Evolutionary conservation across 306 rosid species (phyloP).

Genomic region (Trifolium repens): DNA sequence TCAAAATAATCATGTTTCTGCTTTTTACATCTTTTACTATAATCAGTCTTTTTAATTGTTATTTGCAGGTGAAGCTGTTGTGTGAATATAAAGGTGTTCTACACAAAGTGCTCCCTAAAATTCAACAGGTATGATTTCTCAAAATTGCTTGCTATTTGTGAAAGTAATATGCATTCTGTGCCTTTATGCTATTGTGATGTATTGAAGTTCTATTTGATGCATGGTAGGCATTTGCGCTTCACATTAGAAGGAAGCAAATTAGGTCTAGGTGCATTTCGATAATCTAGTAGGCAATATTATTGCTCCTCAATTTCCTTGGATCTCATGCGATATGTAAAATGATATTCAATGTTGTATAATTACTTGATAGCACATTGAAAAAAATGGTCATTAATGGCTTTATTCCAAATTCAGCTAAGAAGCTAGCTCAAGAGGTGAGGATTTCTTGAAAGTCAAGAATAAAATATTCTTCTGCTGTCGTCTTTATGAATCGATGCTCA

Average conservation of each 20-base stretch:
- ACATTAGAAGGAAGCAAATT: slow-evolving; percentile 11
- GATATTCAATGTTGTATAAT: slow-evolving; percentile 9
- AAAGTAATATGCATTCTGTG: slow-evolving; percentile 31
- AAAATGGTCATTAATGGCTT: not conserved
- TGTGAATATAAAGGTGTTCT: slow-evolving; percentile 80
- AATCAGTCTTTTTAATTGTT: slow-evolving; percentile 22
- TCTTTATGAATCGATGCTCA: no score
- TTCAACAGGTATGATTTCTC: slow-evolving; percentile 67
- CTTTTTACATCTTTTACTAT: slow-evolving; percentile 21
- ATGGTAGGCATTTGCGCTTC: not conserved
- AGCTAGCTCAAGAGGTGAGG: not conserved
- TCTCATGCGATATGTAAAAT: slow-evolving; percentile 17
- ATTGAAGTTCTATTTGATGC: slow-evolving; percentile 12
- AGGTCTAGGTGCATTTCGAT: not conserved
- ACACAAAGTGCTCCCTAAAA: slow-evolving; percentile 75
- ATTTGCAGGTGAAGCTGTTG: slow-evolving; percentile 68
- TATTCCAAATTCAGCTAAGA: not conserved
- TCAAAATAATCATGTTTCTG: slow-evolving; percentile 12
- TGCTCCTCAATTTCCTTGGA: slow-evolving; percentile 22
- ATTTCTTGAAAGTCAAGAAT: not conserved
- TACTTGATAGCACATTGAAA: slow-evolving; percentile 4
- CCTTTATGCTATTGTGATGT: slow-evolving; percentile 18
- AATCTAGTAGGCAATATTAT: slow-evolving; percentile 17
- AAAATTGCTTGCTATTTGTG: slow-evolving; percentile 24
- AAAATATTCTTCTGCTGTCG: no score